Base-by-base conservation (phyloP, 2,329 filamentous ascomycete genomes). In the Neofusicoccum umdonicola region DNA sequence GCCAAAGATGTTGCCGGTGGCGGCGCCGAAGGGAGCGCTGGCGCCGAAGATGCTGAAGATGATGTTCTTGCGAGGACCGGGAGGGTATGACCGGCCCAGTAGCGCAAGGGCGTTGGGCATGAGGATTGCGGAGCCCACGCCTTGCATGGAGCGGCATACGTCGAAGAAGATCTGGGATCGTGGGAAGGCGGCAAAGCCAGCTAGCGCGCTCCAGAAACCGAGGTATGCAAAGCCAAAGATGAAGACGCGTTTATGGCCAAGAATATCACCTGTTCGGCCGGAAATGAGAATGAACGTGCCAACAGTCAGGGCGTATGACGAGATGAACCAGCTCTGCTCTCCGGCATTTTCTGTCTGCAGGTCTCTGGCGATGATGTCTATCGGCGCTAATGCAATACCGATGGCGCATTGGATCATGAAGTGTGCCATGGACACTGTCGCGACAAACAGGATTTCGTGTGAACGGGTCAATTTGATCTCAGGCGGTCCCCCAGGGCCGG, bases 211-310 rank as follows among this genome's bases (percentile, higher is more conserved):
- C 78, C 78, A 81, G 8, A 79, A 65, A 7, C 71, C 76, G 13
- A 78, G 74, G 71, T 76, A 80, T 22, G 71, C 67, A 63, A 76
- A 80, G 1, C 79, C 79, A 50, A 79, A 71, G 31, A 75, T 71
- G 27, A 80, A 74, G 66, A 81, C 72, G 7, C 72, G 72, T 67
- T 79, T 80, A 73, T 81, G 76, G 5, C 79, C 79, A 34, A 80
- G 73, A 9, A 79, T 73, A 63, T 81, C 79, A n/a, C 79, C 79
- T 9, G 80, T 67, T n/a, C 78, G 73, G 11, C 80, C 79, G 11
- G 77, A 76, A 39, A 80, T 76, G 42, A 81, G 73, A 65, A 82
- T 81, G 67, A 81, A 80, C 3, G 78, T 80, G 27, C 79, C 79
- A 12, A 80, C 77, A 2, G 79, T 80, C 34, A 81, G 69, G 48